A percentile compares a stretch with the other conserved stretches of the same genome.
Conservation (phyloP, 768 basidiomycete genomes). For the Tricholoma sp. region DNA sequence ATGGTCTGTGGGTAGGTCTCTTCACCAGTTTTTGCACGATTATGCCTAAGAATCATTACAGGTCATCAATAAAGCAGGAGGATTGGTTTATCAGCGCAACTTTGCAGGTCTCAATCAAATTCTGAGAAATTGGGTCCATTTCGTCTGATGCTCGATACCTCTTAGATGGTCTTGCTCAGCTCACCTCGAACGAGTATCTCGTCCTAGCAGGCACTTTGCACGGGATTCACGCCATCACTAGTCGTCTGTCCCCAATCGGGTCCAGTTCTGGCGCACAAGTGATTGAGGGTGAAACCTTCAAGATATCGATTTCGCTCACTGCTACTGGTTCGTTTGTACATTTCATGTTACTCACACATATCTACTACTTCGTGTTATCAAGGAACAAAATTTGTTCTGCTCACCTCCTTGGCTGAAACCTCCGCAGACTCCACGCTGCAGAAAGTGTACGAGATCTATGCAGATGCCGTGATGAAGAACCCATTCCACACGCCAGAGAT, state of each 20-base stretch:
- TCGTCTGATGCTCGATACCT: slow-evolving; percentile 1
- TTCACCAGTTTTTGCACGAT: not conserved
- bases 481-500: slow-evolving; percentile 99
- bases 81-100: slow-evolving; percentile 89
- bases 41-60: slow-evolving; percentile 24
- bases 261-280: slow-evolving; percentile 84
- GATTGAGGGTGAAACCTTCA: slow-evolving; percentile 96
- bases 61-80: slow-evolving; percentile 98
- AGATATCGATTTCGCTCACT: slow-evolving; percentile 87
- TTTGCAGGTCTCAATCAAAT: slow-evolving; percentile 66
- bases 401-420: slow-evolving; percentile 76
- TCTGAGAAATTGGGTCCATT: not conserved
- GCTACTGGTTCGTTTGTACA: slow-evolving; percentile 62
- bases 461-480: slow-evolving; percentile 97
- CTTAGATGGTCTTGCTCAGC: slow-evolving; percentile 83
- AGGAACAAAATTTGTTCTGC: slow-evolving; percentile 95
- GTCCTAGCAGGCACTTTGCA: slow-evolving; percentile 96
- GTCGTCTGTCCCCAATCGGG: slow-evolving; percentile 79
- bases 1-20: slow-evolving; percentile 71
- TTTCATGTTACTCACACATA: not conserved
- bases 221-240: slow-evolving; percentile 98
- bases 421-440: slow-evolving; percentile 68
- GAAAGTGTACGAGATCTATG: slow-evolving; percentile 89
- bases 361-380: not conserved
- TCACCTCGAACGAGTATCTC: slow-evolving; percentile 92